These are phyloP conservation scores for Raffaelea arxii DNA, from an alignment of 2,329 filamentous ascomycete genomes.

Conservation along the genomic window DNA sequence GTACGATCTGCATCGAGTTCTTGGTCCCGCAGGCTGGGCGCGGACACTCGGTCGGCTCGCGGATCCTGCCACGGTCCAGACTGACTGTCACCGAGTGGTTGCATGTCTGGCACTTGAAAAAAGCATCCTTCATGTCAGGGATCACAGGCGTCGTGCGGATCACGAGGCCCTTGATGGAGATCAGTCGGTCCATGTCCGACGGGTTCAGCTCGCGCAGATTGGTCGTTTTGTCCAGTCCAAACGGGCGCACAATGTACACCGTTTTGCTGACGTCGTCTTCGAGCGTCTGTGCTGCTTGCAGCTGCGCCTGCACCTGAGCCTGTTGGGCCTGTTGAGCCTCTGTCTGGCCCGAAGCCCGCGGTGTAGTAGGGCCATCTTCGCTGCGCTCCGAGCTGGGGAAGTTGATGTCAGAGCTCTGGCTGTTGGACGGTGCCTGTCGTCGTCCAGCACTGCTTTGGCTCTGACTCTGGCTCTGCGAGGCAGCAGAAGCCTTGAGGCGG, in stretches of 20 bases:
- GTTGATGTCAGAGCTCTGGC: conserved; percentile 62
- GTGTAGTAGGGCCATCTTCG: conserved; percentile 35
- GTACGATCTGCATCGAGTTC: conserved; percentile 97
- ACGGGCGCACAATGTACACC: conserved; percentile 79
- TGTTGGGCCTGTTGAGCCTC: too few relatives aligned
- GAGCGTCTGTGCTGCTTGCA: conserved; percentile 29
- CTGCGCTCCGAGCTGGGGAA: conserved; percentile 71
- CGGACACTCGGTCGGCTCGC: conserved; percentile 85
- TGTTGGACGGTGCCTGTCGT: conserved; percentile 4
- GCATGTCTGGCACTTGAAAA: conserved; percentile 92
- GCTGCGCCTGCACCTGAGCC: conserved; percentile 23
- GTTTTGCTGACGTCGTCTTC: conserved; percentile 74
- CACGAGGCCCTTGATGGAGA: conserved; percentile 90
- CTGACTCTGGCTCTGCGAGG: conserved; percentile 15
- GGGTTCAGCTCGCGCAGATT: conserved; percentile 94
- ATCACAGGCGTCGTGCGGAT: conserved; percentile 95
- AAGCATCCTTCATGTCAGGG: conserved; percentile 97
- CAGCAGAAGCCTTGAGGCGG: conserved; percentile 45
- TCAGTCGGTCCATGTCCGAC: conserved; percentile 90
- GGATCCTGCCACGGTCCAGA: conserved; percentile 91
- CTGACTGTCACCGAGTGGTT: conserved; percentile 84
- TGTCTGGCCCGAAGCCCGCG: conserved; percentile 32
- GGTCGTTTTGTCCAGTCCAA: conserved; percentile 74
- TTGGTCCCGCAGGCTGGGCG: conserved; percentile 69
- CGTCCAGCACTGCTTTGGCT: conserved; percentile 19